Base-by-base conservation (phyloP, 495 filamentous ascomycete species). In the Penicillium pulvis region DNA sequence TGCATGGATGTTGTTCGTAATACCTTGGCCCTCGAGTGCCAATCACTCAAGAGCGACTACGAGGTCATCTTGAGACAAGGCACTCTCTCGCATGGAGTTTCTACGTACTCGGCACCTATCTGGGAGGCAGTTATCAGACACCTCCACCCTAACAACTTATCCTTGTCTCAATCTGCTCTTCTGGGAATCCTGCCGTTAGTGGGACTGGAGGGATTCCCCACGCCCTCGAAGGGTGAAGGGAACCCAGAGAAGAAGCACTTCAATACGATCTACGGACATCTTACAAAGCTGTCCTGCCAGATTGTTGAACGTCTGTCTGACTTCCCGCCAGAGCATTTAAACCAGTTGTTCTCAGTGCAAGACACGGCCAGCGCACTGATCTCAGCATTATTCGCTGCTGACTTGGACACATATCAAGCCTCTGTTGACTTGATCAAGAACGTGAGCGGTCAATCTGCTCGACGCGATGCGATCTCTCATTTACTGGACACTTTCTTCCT, bases 371-470 rank as follows among this genome's bases (percentile, higher is more conserved):
- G 84, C 47, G 82, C 87, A 31, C 75, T 93, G 49, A 80, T 92
- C 16, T 81, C 86, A 6, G 78, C 87, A 4, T 81, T 94, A 8
- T 87, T 87, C 61, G 91, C 78, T 57, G 87, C 82, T 61, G 86
- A 93, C 55, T 70, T 85, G 6, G 79, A 83, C 50, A 86, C 90
- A 49, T 89, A 87, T 53, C 85, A 90, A 65, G 87, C 89, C 23
- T 83, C 89, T 5, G 80, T 93, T 5, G 88, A 91, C 59, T 73
- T 96, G 31, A 84, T 95, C 61, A 96, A 95, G 66, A 84, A 83
- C 43, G 79, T 91, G 36, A 93, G 89, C 57, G 81, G 80, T 6
- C 84, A 93, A 66, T 81, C 80, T 49, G 81, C 80, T 56, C 86
- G 89, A 46, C 79, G 84, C 54, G 90, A 92, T 54, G 91, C 92